These are phyloP conservation scores for Pythium biforme DNA, from an alignment of 352 stramenopile species.

Conservation along the genomic window DNA sequence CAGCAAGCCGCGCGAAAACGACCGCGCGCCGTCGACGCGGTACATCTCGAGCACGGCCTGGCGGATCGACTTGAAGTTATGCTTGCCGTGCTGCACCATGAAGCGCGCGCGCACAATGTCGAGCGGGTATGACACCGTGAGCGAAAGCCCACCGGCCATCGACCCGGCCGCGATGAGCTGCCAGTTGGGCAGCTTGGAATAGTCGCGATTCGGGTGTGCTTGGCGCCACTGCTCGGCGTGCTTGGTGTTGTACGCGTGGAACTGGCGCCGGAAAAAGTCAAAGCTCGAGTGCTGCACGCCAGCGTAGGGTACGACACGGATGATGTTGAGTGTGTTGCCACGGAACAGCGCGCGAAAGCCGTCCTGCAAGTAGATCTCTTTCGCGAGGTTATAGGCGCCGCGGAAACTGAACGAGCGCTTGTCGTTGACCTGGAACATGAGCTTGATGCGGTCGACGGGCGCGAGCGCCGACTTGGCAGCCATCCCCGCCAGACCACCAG, in stretches of 20 bases:
- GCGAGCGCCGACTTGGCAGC: constrained; percentile 74
- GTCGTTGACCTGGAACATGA: constrained; percentile 84
- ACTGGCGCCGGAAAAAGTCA: constrained; percentile 78
- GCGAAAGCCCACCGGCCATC: constrained; percentile 67
- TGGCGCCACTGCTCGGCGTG: constrained; percentile 35
- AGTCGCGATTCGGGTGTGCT: constrained; percentile 21
- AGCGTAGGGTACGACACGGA: constrained; percentile 76
- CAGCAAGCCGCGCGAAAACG: constrained; percentile 68
- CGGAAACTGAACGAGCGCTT: constrained; percentile 70
- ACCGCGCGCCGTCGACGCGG: constrained; percentile 58
- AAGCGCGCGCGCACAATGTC: constrained; percentile 82
- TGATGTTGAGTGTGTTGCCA: constrained; percentile 77
- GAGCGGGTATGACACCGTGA: constrained; percentile 76
- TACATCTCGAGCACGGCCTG: constrained; percentile 79
- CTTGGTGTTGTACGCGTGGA: constrained; percentile 74
- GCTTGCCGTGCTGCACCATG: constrained; percentile 84
- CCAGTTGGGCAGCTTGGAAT: constrained; percentile 70
- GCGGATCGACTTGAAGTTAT: constrained; percentile 69
- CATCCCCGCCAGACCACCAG: constrained; percentile 68
- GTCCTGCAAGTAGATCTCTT: constrained; percentile 68
- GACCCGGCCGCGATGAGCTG: constrained; percentile 74
- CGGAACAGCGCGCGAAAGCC: constrained; percentile 71
- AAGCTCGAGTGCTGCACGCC: constrained; percentile 84
- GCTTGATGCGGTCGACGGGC: constrained; percentile 80
- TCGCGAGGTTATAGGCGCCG: constrained; percentile 57